These are phyloP conservation scores for Schizonepeta tenuifolia DNA, from an alignment of 257 asterid genomes.

Conservation along the genomic window DNA sequence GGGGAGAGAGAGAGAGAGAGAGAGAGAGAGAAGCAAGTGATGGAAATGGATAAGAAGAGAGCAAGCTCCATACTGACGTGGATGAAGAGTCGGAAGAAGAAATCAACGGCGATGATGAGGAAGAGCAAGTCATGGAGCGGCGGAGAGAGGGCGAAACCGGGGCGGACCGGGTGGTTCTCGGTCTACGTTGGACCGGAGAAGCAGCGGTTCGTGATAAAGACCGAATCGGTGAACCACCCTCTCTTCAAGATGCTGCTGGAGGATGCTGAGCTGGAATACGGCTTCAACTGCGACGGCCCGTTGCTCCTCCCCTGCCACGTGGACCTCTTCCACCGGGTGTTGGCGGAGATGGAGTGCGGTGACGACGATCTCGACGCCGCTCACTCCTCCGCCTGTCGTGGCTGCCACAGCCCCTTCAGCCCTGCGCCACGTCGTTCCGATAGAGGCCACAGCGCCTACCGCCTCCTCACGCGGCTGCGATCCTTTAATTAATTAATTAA, in stretches of 20 bases:
- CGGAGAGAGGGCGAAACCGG: conserved; percentile 4
- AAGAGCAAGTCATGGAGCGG: conserved; percentile 39
- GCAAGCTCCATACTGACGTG: conserved; percentile 36
- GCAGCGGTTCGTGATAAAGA: conserved; percentile 59
- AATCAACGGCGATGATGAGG: not conserved
- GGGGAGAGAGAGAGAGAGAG: conserved; percentile 15
- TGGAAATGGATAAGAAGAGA: conserved; percentile 22
- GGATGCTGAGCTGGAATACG: conserved; percentile 76
- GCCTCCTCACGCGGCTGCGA: conserved; percentile 34
- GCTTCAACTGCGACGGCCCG: conserved; percentile 60
- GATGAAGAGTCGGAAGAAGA: not conserved
- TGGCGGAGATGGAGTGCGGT: conserved; percentile 53
- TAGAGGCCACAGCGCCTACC: conserved; percentile 33
- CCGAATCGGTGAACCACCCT: conserved; percentile 59
- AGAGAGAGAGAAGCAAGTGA: conserved; percentile 35
- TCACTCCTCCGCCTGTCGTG: not conserved
- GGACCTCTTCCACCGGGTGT: conserved; percentile 47
- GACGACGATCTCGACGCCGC: conserved; percentile 17
- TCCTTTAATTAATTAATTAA: conserved; percentile 6
- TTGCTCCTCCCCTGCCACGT: conserved; percentile 63
- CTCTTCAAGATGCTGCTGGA: conserved; percentile 69
- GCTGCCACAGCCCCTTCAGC: conserved; percentile 37
- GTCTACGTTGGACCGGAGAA: conserved; percentile 71
- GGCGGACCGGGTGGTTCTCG: conserved; percentile 58
- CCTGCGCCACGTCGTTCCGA: conserved; percentile 32